phyloP scores from a whole-genome alignment of 805 yeast genomes.

The Pichia ethanolica region DNA sequence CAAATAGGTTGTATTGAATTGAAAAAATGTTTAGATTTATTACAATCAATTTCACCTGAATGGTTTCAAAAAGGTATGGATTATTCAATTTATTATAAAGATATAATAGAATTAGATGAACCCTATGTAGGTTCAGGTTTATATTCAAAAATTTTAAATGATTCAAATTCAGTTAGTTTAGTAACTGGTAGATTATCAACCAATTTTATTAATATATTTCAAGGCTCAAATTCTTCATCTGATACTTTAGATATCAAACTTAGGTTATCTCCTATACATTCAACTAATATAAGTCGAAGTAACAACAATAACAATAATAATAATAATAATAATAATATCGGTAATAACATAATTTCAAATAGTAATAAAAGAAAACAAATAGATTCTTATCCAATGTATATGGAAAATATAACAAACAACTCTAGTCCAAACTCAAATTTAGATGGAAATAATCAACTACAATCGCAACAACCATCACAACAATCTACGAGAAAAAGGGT shows the following conservation, averaged over 20 bases:
- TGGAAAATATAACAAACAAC: slow-evolving; percentile 2
- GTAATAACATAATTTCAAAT: not conserved
- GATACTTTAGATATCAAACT: slow-evolving; percentile 53
- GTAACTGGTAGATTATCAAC: slow-evolving; percentile 53
- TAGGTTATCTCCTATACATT: slow-evolving; percentile 32
- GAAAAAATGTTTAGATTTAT: slow-evolving; percentile 38
- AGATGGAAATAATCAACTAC: slow-evolving; percentile 6
- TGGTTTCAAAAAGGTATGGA: slow-evolving; percentile 33
- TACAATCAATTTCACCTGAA: slow-evolving; percentile 41
- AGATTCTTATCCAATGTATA: slow-evolving; percentile 6
- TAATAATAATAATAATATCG: not conserved
- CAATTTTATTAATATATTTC: slow-evolving; percentile 40
- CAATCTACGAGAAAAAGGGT: not conserved
- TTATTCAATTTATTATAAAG: slow-evolving; percentile 39
- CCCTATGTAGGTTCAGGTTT: slow-evolving; percentile 42
- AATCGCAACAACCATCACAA: slow-evolving; percentile 1
- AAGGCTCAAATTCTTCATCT: slow-evolving; percentile 26
- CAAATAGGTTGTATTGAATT: slow-evolving; percentile 37
- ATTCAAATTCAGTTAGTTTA: slow-evolving; percentile 28
- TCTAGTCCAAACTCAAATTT: slow-evolving; percentile 8
- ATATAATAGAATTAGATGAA: slow-evolving; percentile 46
- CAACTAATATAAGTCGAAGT: not conserved
- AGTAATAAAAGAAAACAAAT: slow-evolving; percentile 1
- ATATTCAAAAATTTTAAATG: slow-evolving; percentile 26
- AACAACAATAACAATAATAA: no score